Percentiles rank a stretch among this genome's conserved stretches.
Conservation (phyloP, 768 basidiomycete species). For the Kwoniella newhampshirensis region DNA sequence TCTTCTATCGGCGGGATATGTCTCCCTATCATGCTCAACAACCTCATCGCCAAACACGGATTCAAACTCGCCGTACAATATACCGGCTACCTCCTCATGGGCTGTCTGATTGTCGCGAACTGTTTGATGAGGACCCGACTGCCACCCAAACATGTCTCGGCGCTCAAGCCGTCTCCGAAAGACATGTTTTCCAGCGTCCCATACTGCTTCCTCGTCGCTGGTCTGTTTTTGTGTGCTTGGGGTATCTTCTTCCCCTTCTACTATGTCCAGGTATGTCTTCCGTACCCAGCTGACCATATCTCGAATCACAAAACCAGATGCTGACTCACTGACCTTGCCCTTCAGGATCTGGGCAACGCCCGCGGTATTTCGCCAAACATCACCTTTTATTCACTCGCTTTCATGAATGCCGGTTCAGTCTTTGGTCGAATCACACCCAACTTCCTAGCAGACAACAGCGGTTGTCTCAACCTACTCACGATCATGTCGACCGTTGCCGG, state of each 20-base stretch:
- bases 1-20: constrained; percentile 49
- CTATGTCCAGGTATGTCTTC: constrained; percentile 24
- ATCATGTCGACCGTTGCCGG: constrained; percentile 29
- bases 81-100: constrained; percentile 30
- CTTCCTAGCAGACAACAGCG: constrained; percentile 31
- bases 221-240: constrained; percentile 23
- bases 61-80: constrained; percentile 34
- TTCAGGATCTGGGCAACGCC: constrained; percentile 24
- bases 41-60: constrained; percentile 31
- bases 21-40: constrained; percentile 54
- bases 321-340: no score
- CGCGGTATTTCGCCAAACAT: constrained; percentile 24
- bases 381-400: constrained; percentile 30
- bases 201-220: constrained; percentile 21
- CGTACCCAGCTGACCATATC: not conserved
- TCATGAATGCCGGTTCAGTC: constrained; percentile 36
- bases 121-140: constrained; percentile 13
- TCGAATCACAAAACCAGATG: not conserved
- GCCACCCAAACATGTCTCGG: constrained; percentile 8
- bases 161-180: constrained; percentile 18
- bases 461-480: constrained; percentile 27
- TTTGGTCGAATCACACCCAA: constrained; percentile 36
- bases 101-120: constrained; percentile 25
- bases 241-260: constrained; percentile 38
- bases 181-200: constrained; percentile 20